These are phyloP conservation scores for Penicillium alfredii DNA, from an alignment of 495 filamentous ascomycete genomes.

Conservation along the genomic window DNA sequence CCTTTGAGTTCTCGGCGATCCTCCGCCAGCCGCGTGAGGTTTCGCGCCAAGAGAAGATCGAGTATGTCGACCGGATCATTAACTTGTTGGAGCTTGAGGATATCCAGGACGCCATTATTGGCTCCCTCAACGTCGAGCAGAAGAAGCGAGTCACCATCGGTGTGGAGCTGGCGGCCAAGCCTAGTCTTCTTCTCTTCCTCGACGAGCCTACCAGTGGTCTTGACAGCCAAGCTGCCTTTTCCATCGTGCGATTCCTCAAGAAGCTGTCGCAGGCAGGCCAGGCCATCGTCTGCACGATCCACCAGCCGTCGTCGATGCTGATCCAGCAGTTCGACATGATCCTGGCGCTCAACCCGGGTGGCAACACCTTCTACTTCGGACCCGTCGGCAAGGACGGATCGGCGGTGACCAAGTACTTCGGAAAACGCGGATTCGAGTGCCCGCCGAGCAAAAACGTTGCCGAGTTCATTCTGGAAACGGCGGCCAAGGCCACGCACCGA, in stretches of 20 bases:
- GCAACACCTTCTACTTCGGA: conserved; percentile 71
- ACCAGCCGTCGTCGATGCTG: conserved; percentile 66
- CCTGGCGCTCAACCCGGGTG: conserved; percentile 62
- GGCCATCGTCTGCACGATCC: conserved; percentile 76
- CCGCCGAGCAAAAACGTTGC: conserved; percentile 67
- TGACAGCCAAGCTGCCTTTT: conserved; percentile 77
- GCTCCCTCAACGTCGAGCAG: conserved; percentile 59
- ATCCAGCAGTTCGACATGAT: conserved; percentile 75
- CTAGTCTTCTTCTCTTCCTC: conserved; percentile 71
- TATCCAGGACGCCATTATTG: conserved; percentile 49
- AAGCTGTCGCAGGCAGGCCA: conserved; percentile 75
- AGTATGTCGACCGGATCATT: conserved; percentile 57
- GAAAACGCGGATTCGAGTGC: conserved; percentile 52
- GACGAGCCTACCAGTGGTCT: conserved; percentile 81
- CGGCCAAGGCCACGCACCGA: conserved; percentile 51
- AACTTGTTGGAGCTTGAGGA: conserved; percentile 52
- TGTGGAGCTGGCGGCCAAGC: conserved; percentile 86
- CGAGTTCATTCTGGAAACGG: conserved; percentile 80
- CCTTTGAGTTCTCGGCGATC: conserved; percentile 61
- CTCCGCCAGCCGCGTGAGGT: conserved; percentile 51
- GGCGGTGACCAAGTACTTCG: conserved; percentile 62
- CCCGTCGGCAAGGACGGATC: conserved; percentile 59
- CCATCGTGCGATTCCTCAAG: conserved; percentile 76
- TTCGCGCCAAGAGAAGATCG: conserved; percentile 49
- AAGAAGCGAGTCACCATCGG: conserved; percentile 79